A percentile compares a stretch with the other conserved stretches of the same genome.
phyloP scores from a whole-genome alignment of 139 green algal genomes.

The Tetratostichococcus sp. region DNA sequence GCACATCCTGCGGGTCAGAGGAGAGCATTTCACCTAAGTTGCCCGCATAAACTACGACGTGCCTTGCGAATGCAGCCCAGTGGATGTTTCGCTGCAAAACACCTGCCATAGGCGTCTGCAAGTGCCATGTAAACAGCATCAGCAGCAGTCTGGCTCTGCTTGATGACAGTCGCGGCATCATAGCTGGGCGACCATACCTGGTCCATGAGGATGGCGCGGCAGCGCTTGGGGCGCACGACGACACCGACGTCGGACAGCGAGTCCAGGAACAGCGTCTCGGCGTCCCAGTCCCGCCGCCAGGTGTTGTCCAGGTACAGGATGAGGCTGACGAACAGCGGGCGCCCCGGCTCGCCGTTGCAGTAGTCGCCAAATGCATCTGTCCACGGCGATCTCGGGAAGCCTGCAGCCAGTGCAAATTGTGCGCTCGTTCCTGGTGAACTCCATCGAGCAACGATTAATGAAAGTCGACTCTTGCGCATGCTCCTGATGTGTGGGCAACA shows the following conservation, averaged over 20 bases:
- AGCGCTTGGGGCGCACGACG: conserved; percentile 55
- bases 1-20: conserved; percentile 47
- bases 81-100: too few relatives aligned
- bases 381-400: conserved; percentile 24
- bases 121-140: too few relatives aligned
- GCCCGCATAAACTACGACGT: too few relatives aligned
- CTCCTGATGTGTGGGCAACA: too few relatives aligned
- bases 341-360: conserved; percentile 72
- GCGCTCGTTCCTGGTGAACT: too few relatives aligned
- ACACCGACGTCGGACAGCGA: conserved; percentile 51
- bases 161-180: too few relatives aligned
- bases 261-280: conserved; percentile 86
- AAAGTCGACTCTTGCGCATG: too few relatives aligned
- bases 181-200: too few relatives aligned
- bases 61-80: too few relatives aligned
- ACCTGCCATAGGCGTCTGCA: too few relatives aligned
- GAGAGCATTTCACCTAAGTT: not conserved
- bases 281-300: conserved; percentile 67
- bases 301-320: conserved; percentile 75
- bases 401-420: not conserved
- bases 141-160: too few relatives aligned
- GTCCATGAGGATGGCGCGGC: conserved; percentile 42
- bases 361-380: conserved; percentile 59
- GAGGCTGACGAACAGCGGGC: conserved; percentile 74
- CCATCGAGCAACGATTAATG: too few relatives aligned